Percentiles rank a stretch among this genome's conserved stretches.
phyloP scores from a whole-genome alignment of 2,329 filamentous ascomycete species.

The Zarea fungicola region DNA sequence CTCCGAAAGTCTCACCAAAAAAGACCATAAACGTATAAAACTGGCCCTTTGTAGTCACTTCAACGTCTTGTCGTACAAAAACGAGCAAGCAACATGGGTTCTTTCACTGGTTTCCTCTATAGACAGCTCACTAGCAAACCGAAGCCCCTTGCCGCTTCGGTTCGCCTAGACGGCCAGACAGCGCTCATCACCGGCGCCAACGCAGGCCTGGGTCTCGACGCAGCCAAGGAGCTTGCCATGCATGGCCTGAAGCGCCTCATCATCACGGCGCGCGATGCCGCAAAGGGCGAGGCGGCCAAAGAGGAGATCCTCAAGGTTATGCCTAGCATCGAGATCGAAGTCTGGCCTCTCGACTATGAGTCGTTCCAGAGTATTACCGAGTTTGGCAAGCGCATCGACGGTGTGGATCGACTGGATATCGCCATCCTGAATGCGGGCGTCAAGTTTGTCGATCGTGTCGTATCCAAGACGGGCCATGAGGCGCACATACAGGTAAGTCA shows the following conservation, averaged over 20 bases:
- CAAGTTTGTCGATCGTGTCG: slow-evolving; percentile 3
- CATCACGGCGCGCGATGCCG: background rate
- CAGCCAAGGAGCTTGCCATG: background rate
- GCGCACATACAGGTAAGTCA: background rate
- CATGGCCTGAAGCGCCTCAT: background rate
- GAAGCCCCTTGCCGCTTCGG: background rate
- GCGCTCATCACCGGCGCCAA: slow-evolving; percentile 3
- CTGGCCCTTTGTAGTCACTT: too few species aligned
- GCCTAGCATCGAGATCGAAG: background rate
- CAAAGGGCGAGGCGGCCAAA: background rate
- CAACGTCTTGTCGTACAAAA: background rate
- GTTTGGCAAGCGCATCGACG: background rate
- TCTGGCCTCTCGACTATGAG: slow-evolving; percentile 1
- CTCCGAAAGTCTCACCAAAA: too few species aligned
- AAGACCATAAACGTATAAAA: too few species aligned
- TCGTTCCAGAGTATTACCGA: slow-evolving; percentile 1
- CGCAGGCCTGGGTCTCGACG: background rate
- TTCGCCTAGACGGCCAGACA: slow-evolving; percentile 1
- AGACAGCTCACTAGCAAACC: background rate
- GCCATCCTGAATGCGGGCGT: background rate
- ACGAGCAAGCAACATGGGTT: too few species aligned
- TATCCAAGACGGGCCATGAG: slow-evolving; percentile 3
- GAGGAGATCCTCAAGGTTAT: background rate
- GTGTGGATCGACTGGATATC: background rate
- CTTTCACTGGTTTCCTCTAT: background rate